phyloP scores from a whole-genome alignment of 257 asterid species.

The Anisodus tanguticus region DNA sequence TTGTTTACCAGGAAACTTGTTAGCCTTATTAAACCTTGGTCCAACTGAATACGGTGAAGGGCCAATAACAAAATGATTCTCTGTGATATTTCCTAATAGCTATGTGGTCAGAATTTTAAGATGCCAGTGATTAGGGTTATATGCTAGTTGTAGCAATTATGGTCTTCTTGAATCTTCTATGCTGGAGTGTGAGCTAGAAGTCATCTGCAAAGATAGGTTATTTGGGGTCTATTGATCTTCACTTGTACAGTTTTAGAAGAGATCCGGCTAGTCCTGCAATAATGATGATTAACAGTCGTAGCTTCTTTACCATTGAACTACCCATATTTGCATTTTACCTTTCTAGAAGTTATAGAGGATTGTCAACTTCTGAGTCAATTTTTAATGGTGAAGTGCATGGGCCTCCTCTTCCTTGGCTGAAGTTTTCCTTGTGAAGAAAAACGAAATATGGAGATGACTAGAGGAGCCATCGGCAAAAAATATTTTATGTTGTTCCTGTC shows the following conservation, averaged over 20 bases:
- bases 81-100: conserved; percentile 16
- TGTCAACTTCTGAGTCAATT: not conserved
- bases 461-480: not conserved
- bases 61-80: not conserved
- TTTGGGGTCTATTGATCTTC: not conserved
- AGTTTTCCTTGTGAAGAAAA: not conserved
- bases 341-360: not conserved
- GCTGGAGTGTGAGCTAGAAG: not conserved
- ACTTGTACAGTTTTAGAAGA: not conserved
- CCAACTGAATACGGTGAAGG: not conserved
- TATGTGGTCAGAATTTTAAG: not conserved
- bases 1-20: not conserved
- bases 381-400: not conserved
- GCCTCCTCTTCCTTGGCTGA: conserved; percentile 8
- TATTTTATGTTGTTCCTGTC: not conserved
- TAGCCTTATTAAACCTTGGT: not conserved
- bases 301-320: not conserved
- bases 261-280: not conserved
- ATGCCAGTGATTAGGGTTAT: not conserved
- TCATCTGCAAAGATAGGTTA: not conserved
- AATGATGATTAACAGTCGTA: not conserved
- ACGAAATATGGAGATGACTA: not conserved
- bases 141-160: not conserved
- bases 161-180: not conserved
- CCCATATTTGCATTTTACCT: not conserved